Evolutionary conservation across 2,329 filamentous ascomycete species (phyloP).

Genomic region (Nigrospora osmanthi): DNA sequence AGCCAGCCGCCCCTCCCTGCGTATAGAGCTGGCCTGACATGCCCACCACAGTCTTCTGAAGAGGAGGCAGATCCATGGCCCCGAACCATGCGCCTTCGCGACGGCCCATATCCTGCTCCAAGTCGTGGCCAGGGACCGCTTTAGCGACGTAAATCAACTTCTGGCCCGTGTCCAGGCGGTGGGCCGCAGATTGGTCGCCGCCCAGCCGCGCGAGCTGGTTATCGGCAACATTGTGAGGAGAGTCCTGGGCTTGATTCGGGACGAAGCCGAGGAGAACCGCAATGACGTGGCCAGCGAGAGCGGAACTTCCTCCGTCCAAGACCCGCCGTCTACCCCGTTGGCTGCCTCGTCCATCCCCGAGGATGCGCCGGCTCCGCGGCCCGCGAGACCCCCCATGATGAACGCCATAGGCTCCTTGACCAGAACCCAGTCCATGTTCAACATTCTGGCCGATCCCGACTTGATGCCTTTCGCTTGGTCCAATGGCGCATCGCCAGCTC

Average conservation of each 20-base stretch:
- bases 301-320: constrained; percentile 13
- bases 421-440: constrained; percentile 74
- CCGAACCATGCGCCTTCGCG: constrained; percentile 81
- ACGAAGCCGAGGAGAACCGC: constrained; percentile 77
- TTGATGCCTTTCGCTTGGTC: constrained; percentile 40
- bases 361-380: constrained; percentile 6
- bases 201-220: constrained; percentile 83
- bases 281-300: constrained; percentile 56
- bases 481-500: constrained; percentile 36
- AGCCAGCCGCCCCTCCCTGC: no score
- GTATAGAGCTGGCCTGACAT: neutral
- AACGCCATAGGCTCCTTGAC: constrained; percentile 57
- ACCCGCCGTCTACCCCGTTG: constrained; percentile 2
- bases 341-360: neutral
- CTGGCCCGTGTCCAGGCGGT: constrained; percentile 73
- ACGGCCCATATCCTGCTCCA: constrained; percentile 84
- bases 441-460: constrained; percentile 66
- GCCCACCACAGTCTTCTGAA: constrained; percentile 65
- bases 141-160: constrained; percentile 68
- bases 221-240: constrained; percentile 92
- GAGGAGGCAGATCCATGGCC: constrained; percentile 79
- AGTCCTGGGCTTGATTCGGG: constrained; percentile 82
- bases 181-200: constrained; percentile 69
- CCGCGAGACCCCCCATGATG: constrained; percentile 50
- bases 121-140: constrained; percentile 76